Conservation (phyloP, 805 yeast genomes). For the Nakazawaea laoshanensis region DNA sequence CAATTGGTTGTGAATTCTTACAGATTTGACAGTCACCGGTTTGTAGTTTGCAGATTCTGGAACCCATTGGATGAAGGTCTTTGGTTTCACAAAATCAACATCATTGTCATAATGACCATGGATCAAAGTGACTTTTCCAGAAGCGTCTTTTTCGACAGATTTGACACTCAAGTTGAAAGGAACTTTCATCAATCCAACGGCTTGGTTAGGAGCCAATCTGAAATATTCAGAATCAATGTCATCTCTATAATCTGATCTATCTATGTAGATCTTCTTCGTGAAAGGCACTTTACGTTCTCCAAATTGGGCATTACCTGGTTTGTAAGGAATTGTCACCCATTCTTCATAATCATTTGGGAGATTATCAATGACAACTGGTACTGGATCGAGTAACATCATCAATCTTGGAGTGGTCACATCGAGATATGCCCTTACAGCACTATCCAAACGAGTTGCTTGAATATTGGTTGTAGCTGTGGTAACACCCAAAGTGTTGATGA, state of each 20-base stretch:
- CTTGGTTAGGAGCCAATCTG: constrained; percentile 88
- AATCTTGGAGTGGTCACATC: constrained; percentile 91
- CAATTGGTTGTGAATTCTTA: constrained; percentile 79
- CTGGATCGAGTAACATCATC: constrained; percentile 87
- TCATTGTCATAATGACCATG: constrained; percentile 72
- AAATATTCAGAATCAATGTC: constrained; percentile 65
- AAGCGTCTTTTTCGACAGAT: constrained; percentile 51
- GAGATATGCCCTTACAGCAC: constrained; percentile 76
- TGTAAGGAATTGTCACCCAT: constrained; percentile 72
- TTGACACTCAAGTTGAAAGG: constrained; percentile 75
- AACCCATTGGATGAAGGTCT: constrained; percentile 96
- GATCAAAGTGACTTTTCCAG: constrained; percentile 61
- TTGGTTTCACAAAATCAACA: constrained; percentile 62
- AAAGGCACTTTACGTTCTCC: constrained; percentile 73
- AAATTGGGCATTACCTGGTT: constrained; percentile 73
- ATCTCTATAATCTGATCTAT: constrained; percentile 79
- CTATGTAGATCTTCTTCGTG: constrained; percentile 73
- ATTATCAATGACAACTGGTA: constrained; percentile 76
- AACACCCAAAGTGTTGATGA: constrained; percentile 93
- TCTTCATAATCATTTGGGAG: constrained; percentile 68
- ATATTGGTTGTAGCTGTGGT: constrained; percentile 90
- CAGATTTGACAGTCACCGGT: constrained; percentile 62
- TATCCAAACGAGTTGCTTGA: constrained; percentile 84
- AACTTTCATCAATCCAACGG: constrained; percentile 90
- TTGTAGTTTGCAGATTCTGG: constrained; percentile 55